A percentile compares a stretch with the other conserved stretches of the same genome.
Evolutionary conservation across 2,329 filamentous ascomycete genomes (phyloP).

Genomic region (Colletotrichum lupini): DNA sequence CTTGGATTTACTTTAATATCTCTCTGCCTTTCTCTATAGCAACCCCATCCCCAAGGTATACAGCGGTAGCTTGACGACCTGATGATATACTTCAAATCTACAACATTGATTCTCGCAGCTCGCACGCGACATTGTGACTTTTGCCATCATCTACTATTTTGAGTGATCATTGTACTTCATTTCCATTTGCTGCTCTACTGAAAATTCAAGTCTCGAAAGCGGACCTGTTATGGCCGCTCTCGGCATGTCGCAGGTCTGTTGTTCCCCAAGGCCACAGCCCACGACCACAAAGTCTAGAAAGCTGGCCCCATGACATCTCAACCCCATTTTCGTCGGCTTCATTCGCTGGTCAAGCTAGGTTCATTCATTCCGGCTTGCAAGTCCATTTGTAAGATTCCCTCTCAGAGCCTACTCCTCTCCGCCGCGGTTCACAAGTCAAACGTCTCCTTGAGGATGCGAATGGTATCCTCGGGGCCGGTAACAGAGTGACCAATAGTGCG

Average conservation of each 20-base stretch:
- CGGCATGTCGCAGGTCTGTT: slow-evolving; percentile 4
- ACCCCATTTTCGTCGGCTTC: neutral
- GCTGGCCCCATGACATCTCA: neutral
- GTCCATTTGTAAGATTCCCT: slow-evolving; percentile 14
- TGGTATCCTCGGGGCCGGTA: slow-evolving; percentile 83
- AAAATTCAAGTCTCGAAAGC: neutral
- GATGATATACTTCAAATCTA: slow-evolving; percentile 14
- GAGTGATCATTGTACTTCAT: neutral
- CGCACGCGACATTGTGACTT: neutral
- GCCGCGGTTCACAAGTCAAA: slow-evolving; percentile 69
- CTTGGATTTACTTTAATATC: slow-evolving; percentile 20
- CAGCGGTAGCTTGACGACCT: slow-evolving; percentile 23
- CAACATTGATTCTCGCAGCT: neutral
- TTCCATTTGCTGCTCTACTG: slow-evolving; percentile 2
- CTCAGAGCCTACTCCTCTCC: slow-evolving; percentile 3
- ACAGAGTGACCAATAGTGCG: slow-evolving; percentile 90
- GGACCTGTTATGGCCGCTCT: neutral
- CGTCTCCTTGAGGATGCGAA: slow-evolving; percentile 80
- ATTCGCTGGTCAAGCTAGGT: neutral
- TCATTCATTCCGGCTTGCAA: neutral
- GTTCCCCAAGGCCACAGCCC: neutral
- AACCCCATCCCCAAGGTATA: neutral
- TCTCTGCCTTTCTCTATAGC: neutral
- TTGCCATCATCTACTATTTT: too few species aligned
- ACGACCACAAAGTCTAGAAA: neutral